Percentiles rank a stretch among this genome's conserved stretches.
These are phyloP conservation scores for Leishmania guyanensis DNA, from an alignment of 208 protist genomes.

Conservation along the genomic window DNA sequence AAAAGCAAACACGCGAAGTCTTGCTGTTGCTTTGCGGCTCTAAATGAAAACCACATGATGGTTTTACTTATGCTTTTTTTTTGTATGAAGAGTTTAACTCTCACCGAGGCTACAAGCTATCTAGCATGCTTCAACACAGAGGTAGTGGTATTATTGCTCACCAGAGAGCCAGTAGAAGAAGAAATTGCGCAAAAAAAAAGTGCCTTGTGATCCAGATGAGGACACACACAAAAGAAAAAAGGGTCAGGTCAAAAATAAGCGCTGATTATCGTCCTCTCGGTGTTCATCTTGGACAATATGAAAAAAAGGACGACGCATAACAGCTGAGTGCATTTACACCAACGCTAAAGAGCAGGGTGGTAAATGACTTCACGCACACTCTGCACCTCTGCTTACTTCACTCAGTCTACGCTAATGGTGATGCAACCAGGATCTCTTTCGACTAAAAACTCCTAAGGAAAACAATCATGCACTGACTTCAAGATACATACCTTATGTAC, in stretches of 20 bases:
- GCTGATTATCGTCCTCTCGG: background rate
- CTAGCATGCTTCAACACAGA: background rate
- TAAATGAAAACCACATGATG: background rate
- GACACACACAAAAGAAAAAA: background rate
- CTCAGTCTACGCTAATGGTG: background rate
- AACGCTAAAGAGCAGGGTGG: background rate
- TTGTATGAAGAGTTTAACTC: background rate
- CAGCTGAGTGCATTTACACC: slow-evolving; percentile 9
- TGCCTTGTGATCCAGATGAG: background rate
- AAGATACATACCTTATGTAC: slow-evolving; percentile 4
- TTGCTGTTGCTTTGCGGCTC: background rate
- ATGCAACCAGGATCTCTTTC: background rate
- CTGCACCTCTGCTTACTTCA: background rate
- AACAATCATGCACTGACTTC: slow-evolving; percentile 1
- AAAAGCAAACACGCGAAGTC: background rate
- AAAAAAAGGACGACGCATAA: background rate
- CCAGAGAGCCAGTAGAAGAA: slow-evolving; percentile 15
- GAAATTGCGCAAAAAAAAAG: slow-evolving; percentile 4
- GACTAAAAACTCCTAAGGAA: slow-evolving; percentile 27
- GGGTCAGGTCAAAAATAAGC: background rate
- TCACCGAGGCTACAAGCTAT: slow-evolving; percentile 2
- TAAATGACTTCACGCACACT: background rate
- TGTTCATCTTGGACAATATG: background rate
- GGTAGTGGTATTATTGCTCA: background rate
- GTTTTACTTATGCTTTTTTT: background rate